Conservation (phyloP, 2,329 filamentous ascomycete genomes). For the Arthrobotrys sphaeroides region DNA sequence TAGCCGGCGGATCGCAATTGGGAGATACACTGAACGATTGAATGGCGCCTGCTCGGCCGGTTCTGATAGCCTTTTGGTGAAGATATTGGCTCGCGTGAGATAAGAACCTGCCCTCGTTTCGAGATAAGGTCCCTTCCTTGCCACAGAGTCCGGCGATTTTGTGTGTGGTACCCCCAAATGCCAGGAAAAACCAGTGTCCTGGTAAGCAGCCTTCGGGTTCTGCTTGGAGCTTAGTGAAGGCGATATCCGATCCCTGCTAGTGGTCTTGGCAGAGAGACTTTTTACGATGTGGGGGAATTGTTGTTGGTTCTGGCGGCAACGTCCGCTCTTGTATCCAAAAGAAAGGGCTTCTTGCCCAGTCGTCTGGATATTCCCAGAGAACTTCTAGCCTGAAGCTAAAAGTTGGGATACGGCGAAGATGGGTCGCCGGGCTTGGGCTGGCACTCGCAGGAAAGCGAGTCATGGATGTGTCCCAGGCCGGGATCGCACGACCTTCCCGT, state of each 20-base stretch:
- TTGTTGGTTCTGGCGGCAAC: slow-evolving; percentile 10
- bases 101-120: slow-evolving; percentile 31
- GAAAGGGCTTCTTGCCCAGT: slow-evolving; percentile 8
- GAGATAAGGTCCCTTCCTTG: slow-evolving; percentile 28
- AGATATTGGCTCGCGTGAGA: slow-evolving; percentile 43
- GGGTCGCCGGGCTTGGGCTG: slow-evolving; percentile 8
- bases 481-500: slow-evolving; percentile 14
- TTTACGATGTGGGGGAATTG: slow-evolving; percentile 16
- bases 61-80: slow-evolving; percentile 26
- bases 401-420: neutral
- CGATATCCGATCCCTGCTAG: slow-evolving; percentile 37
- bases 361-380: slow-evolving; percentile 13
- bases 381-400: neutral
- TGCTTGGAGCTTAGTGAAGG: slow-evolving; percentile 24
- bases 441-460: slow-evolving; percentile 33
- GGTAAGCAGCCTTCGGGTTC: neutral
- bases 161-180: slow-evolving; percentile 19
- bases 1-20: too few relatives aligned
- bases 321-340: too few relatives aligned
- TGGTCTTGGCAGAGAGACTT: neutral
- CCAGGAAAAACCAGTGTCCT: neutral
- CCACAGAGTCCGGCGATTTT: slow-evolving; percentile 1
- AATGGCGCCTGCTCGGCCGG: slow-evolving; percentile 29
- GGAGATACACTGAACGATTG: neutral
- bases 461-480: neutral